Evolutionary conservation across 2,329 filamentous ascomycete genomes (phyloP).

Genomic region (Xylaria sp.): DNA sequence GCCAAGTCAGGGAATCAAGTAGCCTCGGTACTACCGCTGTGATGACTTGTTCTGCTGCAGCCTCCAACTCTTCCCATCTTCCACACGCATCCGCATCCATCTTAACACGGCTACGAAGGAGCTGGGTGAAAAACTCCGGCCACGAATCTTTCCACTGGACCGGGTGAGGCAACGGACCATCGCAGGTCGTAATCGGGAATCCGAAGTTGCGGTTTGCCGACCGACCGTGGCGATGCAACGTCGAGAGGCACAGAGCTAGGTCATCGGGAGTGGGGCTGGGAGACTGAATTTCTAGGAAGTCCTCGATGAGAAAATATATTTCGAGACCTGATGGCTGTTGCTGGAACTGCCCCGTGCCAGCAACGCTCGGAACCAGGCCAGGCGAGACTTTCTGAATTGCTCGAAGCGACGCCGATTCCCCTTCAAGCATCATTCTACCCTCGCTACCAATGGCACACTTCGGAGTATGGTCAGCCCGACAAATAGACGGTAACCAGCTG

Average conservation of each 20-base stretch:
- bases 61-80: constrained; percentile 31
- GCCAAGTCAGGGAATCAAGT: constrained; percentile 16
- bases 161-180: constrained; percentile 22
- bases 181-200: constrained; percentile 29
- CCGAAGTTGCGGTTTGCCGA: constrained; percentile 34
- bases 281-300: background rate
- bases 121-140: constrained; percentile 31
- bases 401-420: background rate
- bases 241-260: background rate
- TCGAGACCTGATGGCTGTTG: background rate
- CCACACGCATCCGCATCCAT: constrained; percentile 32
- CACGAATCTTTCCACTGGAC: constrained; percentile 24
- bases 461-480: too few relatives aligned
- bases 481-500: too few relatives aligned
- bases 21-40: constrained; percentile 24
- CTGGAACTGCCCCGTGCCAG: background rate
- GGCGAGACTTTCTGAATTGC: background rate
- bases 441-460: background rate
- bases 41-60: background rate
- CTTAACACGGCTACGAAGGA: constrained; percentile 30
- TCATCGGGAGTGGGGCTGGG: background rate
- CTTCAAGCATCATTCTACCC: background rate
- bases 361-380: background rate
- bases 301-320: background rate
- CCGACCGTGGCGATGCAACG: background rate